Percentiles rank a stretch among this genome's conserved stretches.
These are phyloP conservation scores for Selaginella moellendorffii DNA, from an alignment of 75 land plant species.

Conservation along the genomic window DNA sequence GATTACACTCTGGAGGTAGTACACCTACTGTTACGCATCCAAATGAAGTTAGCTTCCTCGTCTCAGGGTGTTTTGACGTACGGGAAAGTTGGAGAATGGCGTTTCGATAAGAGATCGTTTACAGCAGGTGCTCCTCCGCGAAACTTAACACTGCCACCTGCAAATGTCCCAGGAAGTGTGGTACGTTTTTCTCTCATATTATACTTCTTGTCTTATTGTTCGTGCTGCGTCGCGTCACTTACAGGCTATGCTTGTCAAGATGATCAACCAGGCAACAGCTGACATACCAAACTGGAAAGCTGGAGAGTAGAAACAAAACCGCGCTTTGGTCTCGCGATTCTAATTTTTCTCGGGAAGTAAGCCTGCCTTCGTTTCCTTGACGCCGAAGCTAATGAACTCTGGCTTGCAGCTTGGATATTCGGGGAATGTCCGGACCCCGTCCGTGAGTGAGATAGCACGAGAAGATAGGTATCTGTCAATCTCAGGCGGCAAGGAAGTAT, in stretches of 20 bases:
- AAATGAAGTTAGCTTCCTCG: neutral
- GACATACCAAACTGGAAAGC: slow-evolving; percentile 9
- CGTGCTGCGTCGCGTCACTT: too few species aligned
- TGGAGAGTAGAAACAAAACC: too few species aligned
- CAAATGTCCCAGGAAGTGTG: slow-evolving; percentile 3
- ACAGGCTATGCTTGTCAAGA: slow-evolving; percentile 4
- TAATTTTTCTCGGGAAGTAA: too few species aligned
- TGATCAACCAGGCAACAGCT: neutral
- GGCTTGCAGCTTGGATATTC: too few species aligned
- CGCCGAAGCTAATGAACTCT: too few species aligned
- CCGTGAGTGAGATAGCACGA: too few species aligned
- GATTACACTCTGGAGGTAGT: slow-evolving; percentile 2
- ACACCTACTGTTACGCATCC: neutral
- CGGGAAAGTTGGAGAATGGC: slow-evolving; percentile 5
- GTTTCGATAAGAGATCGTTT: neutral
- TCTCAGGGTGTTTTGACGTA: neutral
- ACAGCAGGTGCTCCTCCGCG: neutral
- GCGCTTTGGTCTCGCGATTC: too few species aligned
- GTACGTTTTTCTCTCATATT: neutral
- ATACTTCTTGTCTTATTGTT: neutral
- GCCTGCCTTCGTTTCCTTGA: too few species aligned
- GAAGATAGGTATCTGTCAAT: too few species aligned
- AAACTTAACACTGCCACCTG: slow-evolving; percentile 2
- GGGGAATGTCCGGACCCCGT: too few species aligned
- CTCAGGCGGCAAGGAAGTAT: too few species aligned